Conservation (phyloP, 768 basidiomycete genomes). For the Trametes maxima region DNA sequence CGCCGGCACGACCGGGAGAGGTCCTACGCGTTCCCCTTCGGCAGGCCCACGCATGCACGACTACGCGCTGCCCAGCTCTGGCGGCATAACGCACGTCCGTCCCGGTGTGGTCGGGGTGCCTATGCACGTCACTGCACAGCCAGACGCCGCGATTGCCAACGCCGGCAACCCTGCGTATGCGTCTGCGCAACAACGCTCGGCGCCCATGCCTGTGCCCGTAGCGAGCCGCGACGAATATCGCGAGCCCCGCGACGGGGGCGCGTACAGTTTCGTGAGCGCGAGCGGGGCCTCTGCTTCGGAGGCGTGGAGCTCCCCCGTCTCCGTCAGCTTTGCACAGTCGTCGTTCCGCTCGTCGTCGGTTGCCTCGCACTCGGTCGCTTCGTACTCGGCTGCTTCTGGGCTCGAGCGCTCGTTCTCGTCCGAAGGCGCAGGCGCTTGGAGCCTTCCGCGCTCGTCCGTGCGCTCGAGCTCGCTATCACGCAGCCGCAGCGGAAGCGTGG, state of each 20-base stretch:
- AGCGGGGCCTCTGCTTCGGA: slow-evolving; percentile 39
- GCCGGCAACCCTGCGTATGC: background rate
- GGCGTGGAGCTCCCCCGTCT: slow-evolving; percentile 29
- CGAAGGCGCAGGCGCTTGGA: slow-evolving; percentile 47
- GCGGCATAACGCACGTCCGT: slow-evolving; percentile 58
- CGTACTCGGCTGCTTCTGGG: slow-evolving; percentile 24
- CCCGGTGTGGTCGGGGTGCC: slow-evolving; percentile 55
- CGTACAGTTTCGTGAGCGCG: slow-evolving; percentile 24
- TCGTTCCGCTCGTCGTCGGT: slow-evolving; percentile 24
- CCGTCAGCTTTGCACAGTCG: slow-evolving; percentile 26
- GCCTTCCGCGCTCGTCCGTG: slow-evolving; percentile 56
- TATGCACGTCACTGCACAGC: slow-evolving; percentile 23
- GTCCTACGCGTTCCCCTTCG: slow-evolving; percentile 19
- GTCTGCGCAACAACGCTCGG: slow-evolving; percentile 27
- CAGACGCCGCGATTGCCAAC: background rate
- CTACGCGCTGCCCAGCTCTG: slow-evolving; percentile 51
- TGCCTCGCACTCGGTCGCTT: slow-evolving; percentile 22
- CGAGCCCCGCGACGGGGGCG: slow-evolving; percentile 34
- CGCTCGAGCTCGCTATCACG: slow-evolving; percentile 41
- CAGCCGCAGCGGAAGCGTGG: slow-evolving; percentile 39
- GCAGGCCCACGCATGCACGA: slow-evolving; percentile 66
- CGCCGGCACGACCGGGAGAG: slow-evolving; percentile 30
- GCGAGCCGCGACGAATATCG: slow-evolving; percentile 29
- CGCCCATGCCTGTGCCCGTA: slow-evolving; percentile 40
- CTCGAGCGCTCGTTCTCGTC: slow-evolving; percentile 24